phyloP scores from a whole-genome alignment of 2,329 filamentous ascomycete species.

The Thermomyces lanuginosus region DNA sequence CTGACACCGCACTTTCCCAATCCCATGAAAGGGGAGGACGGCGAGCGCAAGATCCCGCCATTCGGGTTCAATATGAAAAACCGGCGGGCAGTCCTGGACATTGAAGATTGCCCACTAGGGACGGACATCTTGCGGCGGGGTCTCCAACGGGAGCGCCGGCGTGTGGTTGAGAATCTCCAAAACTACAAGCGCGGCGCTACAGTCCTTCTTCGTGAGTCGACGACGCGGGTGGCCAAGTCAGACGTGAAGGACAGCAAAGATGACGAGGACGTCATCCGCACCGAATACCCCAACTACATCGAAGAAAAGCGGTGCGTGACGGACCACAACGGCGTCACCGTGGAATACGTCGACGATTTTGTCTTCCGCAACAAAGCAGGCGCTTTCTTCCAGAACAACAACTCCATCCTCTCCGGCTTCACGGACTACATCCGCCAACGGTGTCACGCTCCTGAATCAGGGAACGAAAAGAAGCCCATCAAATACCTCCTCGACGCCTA shows the following conservation, averaged over 20 bases:
- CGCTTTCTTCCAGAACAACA: constrained; percentile 99
- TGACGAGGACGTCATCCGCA: constrained; percentile 34
- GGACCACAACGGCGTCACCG: constrained; percentile 63
- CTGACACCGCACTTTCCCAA: constrained; percentile 86
- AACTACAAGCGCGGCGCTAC: constrained; percentile 73
- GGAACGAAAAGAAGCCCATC: constrained; percentile 33
- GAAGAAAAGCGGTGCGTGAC: constrained; percentile 84
- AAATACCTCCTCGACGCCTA: constrained; percentile 94
- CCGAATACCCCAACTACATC: constrained; percentile 43
- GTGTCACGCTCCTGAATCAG: constrained; percentile 42
- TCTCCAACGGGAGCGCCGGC: constrained; percentile 59
- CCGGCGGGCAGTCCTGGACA: constrained; percentile 66
- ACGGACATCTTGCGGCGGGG: constrained; percentile 71
- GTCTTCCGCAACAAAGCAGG: constrained; percentile 82
- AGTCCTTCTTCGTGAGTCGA: constrained; percentile 74
- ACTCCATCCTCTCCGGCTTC: constrained; percentile 79
- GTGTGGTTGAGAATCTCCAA: constrained; percentile 52
- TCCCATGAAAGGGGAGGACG: constrained; percentile 38
- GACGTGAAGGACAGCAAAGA: constrained; percentile 10
- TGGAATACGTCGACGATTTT: constrained; percentile 75
- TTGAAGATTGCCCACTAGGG: constrained; percentile 92
- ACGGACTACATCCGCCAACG: constrained; percentile 72
- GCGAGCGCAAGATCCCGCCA: constrained; percentile 42
- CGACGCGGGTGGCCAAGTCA: constrained; percentile 36
- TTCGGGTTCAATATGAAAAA: constrained; percentile 88